Base-by-base conservation (phyloP, 2,329 filamentous ascomycete genomes). In the Xylaria sp. region DNA sequence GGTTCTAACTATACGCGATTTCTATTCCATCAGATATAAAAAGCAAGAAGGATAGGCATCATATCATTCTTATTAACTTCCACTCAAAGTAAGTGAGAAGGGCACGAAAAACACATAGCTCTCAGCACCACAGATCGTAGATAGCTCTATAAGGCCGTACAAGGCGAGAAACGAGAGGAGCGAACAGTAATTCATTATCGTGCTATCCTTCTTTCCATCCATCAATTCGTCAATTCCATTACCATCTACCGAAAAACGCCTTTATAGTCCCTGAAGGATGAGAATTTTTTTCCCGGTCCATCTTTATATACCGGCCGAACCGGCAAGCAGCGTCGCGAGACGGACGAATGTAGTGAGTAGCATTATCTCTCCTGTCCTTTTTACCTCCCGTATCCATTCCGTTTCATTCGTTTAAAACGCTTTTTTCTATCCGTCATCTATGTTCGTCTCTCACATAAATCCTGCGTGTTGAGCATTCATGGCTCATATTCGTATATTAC, bases 261-360 rank as follows among this genome's bases (percentile, higher is more conserved):
- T 46, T 10, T 37, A 18, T 28, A 34, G n/a, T 20, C 15, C 39
- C 18, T 48, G n/a, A 34, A 34, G 50, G 25, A 25, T 9, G 41
- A 18, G 39, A 46, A 44, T 8, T 3, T 41, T 58, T 41, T 58
- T 56, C 20, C 25, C 56, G 8, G 7, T 51, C 61, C 41, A 25
- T 54, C 34, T 20, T 13, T 55, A 52, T 59, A 55, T 59, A 34
- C 63, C 63, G 44, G 20, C 23, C 56, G 28, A 18, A 32, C 23
- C 56, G 28, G 20, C 56, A 52, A 58, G 52, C 52, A 58, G 52
- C 52, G 65, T 67, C 65, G 65, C 46, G 65, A 67, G 65, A 67
- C 65, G 37, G 25, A 25, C 15, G 34, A 20, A 32, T 60, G 18
- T 65, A 60, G 15, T n/a, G 12, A 60, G 15, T n/a, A n/a, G 37